Percentiles rank a stretch among this genome's conserved stretches.
phyloP scores from a whole-genome alignment of 2,329 filamentous ascomycete species.

The Trichoderma koningii region DNA sequence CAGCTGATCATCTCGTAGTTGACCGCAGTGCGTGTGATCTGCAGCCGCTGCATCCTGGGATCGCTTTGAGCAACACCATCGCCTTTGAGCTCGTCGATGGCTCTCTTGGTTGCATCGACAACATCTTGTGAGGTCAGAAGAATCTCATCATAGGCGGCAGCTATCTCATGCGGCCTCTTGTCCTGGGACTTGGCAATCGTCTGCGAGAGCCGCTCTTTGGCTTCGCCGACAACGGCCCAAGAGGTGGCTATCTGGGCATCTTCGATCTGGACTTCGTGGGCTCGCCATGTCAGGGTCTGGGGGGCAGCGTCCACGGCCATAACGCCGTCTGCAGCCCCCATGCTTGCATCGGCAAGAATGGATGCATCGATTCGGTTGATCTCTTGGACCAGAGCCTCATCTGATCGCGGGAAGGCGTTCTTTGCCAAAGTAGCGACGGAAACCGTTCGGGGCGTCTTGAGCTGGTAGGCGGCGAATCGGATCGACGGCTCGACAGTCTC shows the following conservation, averaged over 20 bases:
- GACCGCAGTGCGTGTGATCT: slow-evolving; percentile 88
- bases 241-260: slow-evolving; percentile 89
- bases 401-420: slow-evolving; percentile 71
- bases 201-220: slow-evolving; percentile 52
- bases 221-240: slow-evolving; percentile 67
- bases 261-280: slow-evolving; percentile 81
- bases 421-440: slow-evolving; percentile 77
- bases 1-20: slow-evolving; percentile 94
- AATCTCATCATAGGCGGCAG: slow-evolving; percentile 87
- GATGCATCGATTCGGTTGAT: slow-evolving; percentile 71
- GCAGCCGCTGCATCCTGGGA: slow-evolving; percentile 83
- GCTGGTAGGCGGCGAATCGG: slow-evolving; percentile 90
- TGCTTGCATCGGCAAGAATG: slow-evolving; percentile 59
- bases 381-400: slow-evolving; percentile 62
- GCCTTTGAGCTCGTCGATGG: slow-evolving; percentile 83
- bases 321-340: slow-evolving; percentile 53
- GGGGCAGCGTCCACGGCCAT: slow-evolving; percentile 60
- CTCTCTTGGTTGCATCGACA: slow-evolving; percentile 88
- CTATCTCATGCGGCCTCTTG: slow-evolving; percentile 64
- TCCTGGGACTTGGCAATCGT: slow-evolving; percentile 49
- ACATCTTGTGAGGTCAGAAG: slow-evolving; percentile 90
- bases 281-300: slow-evolving; percentile 81
- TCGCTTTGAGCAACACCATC: slow-evolving; percentile 86
- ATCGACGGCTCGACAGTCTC: slow-evolving; percentile 91
- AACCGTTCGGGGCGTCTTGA: slow-evolving; percentile 81